Base-by-base conservation (phyloP, 208 protist genomes). In the Endotrypanum monterogeii region DNA sequence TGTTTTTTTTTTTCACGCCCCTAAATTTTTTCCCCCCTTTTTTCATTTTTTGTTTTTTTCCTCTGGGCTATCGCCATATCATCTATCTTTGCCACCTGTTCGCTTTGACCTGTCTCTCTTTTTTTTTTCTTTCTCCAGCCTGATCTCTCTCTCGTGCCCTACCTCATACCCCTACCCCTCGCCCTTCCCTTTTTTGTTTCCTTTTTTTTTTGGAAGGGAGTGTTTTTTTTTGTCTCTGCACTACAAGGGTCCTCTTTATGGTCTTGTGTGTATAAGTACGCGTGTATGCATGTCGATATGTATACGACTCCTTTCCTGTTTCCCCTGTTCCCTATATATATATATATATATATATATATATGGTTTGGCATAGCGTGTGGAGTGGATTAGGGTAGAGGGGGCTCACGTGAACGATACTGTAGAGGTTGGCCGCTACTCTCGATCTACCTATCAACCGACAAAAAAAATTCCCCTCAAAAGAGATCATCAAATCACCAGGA, bases 51-150 rank as follows among this genome's bases (percentile, higher is more conserved):
- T 60, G 35, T 28, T 60, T n/a, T 35, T 68, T 54, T 39, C 20
- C 61, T 70, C n/a, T 76, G 28, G 35, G 35, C 63, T 51, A 35
- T 52, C 51, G 35, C 39, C 39, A 67, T 30, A 28, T 25, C 35
- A 5, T 23, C 9, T 18, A 61, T 30, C 7, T n/a, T 12, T 7
- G 35, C 56, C 23, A 44, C 23, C 46, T 30, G 44, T 20, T 57
- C 5, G 23, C n/a, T 57, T 28, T 54, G 25, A 54, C 44, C 63
- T 32, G 44, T 54, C 25, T 51, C n/a, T n/a, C n/a, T 67, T 51
- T 28, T 37, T 37, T 68, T 28, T 25, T 11, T 44, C 12, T 18
- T 16, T 52, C 41, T 16, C 39, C n/a, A 11, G 9, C 32, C 57
- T 30, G 32, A 32, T 23, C 20, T 56, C 9, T 65, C 58, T 65